A percentile compares a stretch with the other conserved stretches of the same genome.
phyloP scores from a whole-genome alignment of 2,329 filamentous ascomycete species.

The Cryphonectria carpinicola region DNA sequence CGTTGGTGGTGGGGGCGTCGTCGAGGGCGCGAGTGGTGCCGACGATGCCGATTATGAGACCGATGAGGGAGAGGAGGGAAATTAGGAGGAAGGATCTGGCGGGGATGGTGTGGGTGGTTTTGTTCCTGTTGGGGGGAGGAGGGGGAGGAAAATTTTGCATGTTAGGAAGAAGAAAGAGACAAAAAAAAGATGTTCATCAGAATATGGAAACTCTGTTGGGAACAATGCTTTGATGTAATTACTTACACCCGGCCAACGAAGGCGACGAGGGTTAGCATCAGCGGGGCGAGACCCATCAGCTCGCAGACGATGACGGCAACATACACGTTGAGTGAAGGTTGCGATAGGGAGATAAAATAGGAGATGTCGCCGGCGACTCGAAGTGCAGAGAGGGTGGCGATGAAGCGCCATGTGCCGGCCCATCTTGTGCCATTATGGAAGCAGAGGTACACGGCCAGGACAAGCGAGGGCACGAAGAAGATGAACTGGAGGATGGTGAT shows the following conservation, averaged over 20 bases:
- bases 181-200: background rate
- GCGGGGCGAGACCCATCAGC: slow-evolving; percentile 28
- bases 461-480: slow-evolving; percentile 24
- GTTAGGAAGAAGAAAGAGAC: background rate
- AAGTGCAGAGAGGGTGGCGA: slow-evolving; percentile 26
- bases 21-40: slow-evolving; percentile 26
- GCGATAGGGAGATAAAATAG: slow-evolving; percentile 26
- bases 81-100: slow-evolving; percentile 12
- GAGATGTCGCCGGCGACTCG: slow-evolving; percentile 28
- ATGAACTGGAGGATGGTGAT: slow-evolving; percentile 29
- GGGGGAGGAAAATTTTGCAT: background rate
- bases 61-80: slow-evolving; percentile 22
- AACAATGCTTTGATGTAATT: background rate
- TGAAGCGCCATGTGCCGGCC: slow-evolving; percentile 28
- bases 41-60: slow-evolving; percentile 26
- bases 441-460: slow-evolving; percentile 26
- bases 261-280: slow-evolving; percentile 27
- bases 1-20: slow-evolving; percentile 6
- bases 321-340: slow-evolving; percentile 14
- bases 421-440: slow-evolving; percentile 27
- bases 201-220: background rate
- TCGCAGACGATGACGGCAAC: slow-evolving; percentile 29
- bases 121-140: background rate
- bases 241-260: slow-evolving; percentile 27
- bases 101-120: background rate